Base-by-base conservation (phyloP, 768 basidiomycete genomes). In the Russula sp. region DNA sequence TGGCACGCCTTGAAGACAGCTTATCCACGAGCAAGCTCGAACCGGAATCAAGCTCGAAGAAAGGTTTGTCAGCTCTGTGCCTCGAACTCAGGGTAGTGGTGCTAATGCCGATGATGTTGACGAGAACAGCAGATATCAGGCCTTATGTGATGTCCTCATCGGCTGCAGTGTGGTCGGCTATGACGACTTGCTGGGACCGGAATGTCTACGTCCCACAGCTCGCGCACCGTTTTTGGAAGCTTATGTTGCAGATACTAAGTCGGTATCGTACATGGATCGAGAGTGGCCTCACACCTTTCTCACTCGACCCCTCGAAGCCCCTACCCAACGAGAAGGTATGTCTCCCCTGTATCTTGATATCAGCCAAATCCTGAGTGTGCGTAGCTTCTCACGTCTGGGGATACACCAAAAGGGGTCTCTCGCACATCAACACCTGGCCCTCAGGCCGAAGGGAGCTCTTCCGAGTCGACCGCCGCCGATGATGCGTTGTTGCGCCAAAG, bases 121-220 rank as follows among this genome's bases (percentile, higher is more conserved):
- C 13, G 50, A 11, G n/a, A 60, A 60, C 32, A 55, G 58, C 52
- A 70, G 71, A 64, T 58, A 67, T 61, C 11, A 71, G 73, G 45
- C 67, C 75, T 4, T 86, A 88, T 66, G 74, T 77, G n/a, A 84
- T 84, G 9, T 65, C 79, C 13, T 91, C 94, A 71, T 83, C 86
- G 7, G 77, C 79, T 39, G 84, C 85, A 2, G 77, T 87, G 1
- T 92, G 88, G 84, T 75, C 78, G 48, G 90, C 91, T 4, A 78
- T 97, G 20, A 76, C 81, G 42, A 80, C 82, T 7, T 93, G 94
- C 71, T 98, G 96, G 96, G 88, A 86, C 61, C 82, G 85, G 18
- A 87, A 93, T 56, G 80, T 97, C 8, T 95, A 83, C 72, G 85
- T 98, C 47, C 87, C 88, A 2, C 88, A 94, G 62, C 75, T 98